These are phyloP conservation scores for Colletotrichum abscissum DNA, from an alignment of 2,329 filamentous ascomycete genomes.

Conservation along the genomic window DNA sequence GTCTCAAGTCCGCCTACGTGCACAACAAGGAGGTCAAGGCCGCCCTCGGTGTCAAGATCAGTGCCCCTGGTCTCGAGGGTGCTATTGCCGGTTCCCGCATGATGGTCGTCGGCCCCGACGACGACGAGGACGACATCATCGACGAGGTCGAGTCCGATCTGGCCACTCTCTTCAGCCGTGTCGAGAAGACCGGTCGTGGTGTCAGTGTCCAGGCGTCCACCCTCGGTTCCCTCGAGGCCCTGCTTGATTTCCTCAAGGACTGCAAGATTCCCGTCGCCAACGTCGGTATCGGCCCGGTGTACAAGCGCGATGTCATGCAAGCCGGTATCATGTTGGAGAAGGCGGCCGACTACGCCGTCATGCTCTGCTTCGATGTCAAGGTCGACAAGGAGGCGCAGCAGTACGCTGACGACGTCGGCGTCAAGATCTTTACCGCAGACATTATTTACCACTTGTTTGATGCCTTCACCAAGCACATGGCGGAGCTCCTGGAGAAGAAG, in stretches of 20 bases:
- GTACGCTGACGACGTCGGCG: conserved; percentile 92
- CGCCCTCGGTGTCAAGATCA: conserved; percentile 98
- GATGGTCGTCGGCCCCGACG: conserved; percentile 92
- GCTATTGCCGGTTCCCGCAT: conserved; percentile 96
- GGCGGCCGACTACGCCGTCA: conserved; percentile 93
- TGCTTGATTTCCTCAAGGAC: conserved; percentile 94
- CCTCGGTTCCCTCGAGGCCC: conserved; percentile 92
- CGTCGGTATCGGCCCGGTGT: conserved; percentile 96
- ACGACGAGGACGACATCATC: conserved; percentile 96
- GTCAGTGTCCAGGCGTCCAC: conserved; percentile 98
- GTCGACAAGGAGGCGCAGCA: conserved; percentile 94
- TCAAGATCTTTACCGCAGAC: conserved; percentile 98
- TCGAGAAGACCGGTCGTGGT: conserved; percentile 92
- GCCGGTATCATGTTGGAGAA: conserved; percentile 97
- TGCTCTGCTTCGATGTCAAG: conserved; percentile 99
- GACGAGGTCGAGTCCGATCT: conserved; percentile 97
- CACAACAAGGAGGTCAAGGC: conserved; percentile 99
- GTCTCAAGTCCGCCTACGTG: conserved; percentile 95
- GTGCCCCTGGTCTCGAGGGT: conserved; percentile 92
- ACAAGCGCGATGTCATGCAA: conserved; percentile 97
- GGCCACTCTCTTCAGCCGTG: conserved; percentile 88
- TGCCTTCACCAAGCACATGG: conserved; percentile 95
- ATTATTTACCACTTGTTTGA: conserved; percentile 99
- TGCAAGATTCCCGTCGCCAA: conserved; percentile 98
- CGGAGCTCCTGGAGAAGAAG: conserved; percentile 84